Percentiles rank a stretch among this genome's conserved stretches.
These are phyloP conservation scores for Calonectria naviculata DNA, from an alignment of 2,329 filamentous ascomycete genomes.

Conservation along the genomic window DNA sequence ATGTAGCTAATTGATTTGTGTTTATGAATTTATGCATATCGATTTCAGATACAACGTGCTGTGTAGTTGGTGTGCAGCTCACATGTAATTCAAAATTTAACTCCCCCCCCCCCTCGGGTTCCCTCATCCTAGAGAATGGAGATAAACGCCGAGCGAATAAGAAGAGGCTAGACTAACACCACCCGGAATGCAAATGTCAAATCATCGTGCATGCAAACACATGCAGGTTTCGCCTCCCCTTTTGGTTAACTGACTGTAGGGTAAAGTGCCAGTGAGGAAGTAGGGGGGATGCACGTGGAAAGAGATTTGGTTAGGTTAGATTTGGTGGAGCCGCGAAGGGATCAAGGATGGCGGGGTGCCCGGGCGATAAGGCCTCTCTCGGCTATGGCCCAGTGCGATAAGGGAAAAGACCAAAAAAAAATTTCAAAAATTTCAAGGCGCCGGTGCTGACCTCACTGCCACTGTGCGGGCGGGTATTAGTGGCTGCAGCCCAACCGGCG, in stretches of 20 bases:
- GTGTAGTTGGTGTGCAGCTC: not conserved
- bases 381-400: conserved; percentile 14
- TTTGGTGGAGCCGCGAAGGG: conserved; percentile 15
- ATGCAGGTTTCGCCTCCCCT: not conserved
- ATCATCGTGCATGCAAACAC: not conserved
- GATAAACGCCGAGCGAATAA: not conserved
- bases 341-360: conserved; percentile 23
- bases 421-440: conserved; percentile 26
- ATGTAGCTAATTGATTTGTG: not conserved
- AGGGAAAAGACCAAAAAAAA: conserved; percentile 18
- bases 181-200: not conserved
- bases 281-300: conserved; percentile 37
- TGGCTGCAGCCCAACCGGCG: conserved; percentile 17
- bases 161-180: not conserved
- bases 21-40: not conserved
- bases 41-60: not conserved
- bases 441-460: conserved; percentile 13
- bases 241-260: not conserved
- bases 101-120: not conserved
- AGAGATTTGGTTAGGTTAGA: conserved; percentile 16
- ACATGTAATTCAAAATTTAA: not conserved
- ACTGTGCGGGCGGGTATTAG: not conserved
- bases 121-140: not conserved
- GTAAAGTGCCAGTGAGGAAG: conserved; percentile 26
- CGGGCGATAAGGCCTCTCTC: conserved; percentile 26